Base-by-base conservation (phyloP, 805 yeast species). In the Kluyveromyces siamensis region DNA sequence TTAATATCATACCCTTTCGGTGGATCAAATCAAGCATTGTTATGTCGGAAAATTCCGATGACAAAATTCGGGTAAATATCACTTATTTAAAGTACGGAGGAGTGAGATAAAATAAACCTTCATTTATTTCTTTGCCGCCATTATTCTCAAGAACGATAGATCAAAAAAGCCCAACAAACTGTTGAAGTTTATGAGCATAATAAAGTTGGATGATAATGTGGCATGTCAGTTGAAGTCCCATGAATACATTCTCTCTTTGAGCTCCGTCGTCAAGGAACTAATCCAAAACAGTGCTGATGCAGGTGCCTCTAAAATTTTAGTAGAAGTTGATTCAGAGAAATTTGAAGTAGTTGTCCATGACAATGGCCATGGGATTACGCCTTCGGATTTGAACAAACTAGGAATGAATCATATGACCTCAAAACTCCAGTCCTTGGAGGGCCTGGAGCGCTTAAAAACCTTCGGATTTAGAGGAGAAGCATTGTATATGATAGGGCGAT, bases 401-500 rank as follows among this genome's bases (percentile, higher is more conserved):
- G 88, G 84, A 0, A 44, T 52, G 13, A 64, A 72, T 17, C 69
- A 77, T 56, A 67, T 66, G 48, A 83, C 91, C 0, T 81, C 90
- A 0, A 86, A 83, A 55, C 41, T 77, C 2, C 33, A 44, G 1
- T 44, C 50, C 1, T 55, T 73, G 30, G 64, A 63, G 1, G 77
- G 73, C 18, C 56, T 83, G 35, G 58, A 55, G 13, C 16, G 44
- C 0, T 61, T 74, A 2, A 46, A 47, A 1, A 76, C 83, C 0
- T 76, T 72, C 53, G 95, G 95, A 1, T 85, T 81, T 58, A 72
- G 86, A 44, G 96, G 96, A 0, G 85, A 82, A 55, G 84, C 93
- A 0, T 54, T 87, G 16, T 68, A 72, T 46, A 72, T 83, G 0
- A 66, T 87, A 2, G 62, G 76, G n/a, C 69, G 72, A 0, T 57